Evolutionary conservation across 1,284 basidiomycete genomes (phyloP).

Genomic region (Pseudozyma pruni): DNA sequence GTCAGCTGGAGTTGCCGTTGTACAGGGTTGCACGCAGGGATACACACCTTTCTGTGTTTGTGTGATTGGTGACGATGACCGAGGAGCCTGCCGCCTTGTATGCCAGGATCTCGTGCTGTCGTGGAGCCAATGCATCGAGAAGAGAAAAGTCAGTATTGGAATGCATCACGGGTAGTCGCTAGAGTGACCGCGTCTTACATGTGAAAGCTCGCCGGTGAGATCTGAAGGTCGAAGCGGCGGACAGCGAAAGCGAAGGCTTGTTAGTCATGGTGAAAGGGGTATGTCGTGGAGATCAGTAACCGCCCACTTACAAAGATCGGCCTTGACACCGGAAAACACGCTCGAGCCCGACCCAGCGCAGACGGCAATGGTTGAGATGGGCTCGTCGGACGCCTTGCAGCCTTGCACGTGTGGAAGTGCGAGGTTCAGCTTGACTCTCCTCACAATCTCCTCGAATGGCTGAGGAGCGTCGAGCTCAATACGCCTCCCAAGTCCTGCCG

Average conservation of each 20-base stretch:
- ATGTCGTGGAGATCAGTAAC: no score
- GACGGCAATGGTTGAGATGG: slow-evolving; percentile 54
- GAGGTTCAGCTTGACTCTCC: slow-evolving; percentile 47
- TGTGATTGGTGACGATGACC: slow-evolving; percentile 64
- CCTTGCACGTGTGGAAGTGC: slow-evolving; percentile 35
- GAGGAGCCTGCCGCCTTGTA: slow-evolving; percentile 58
- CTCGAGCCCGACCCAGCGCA: slow-evolving; percentile 63
- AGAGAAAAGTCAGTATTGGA: no score
- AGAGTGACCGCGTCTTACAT: slow-evolving; percentile 30
- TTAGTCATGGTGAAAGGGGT: no score
- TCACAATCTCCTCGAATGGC: slow-evolving; percentile 34
- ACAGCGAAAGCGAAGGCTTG: no score
- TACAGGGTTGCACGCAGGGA: no score
- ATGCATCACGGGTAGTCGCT: background rate
- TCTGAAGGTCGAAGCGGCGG: no score
- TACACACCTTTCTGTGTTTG: slow-evolving; percentile 61
- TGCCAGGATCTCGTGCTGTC: slow-evolving; percentile 64
- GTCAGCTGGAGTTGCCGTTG: no score
- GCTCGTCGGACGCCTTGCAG: slow-evolving; percentile 32
- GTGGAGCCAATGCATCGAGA: no score
- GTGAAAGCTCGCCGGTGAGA: slow-evolving; percentile 63
- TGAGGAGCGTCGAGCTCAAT: slow-evolving; percentile 23
- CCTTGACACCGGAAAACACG: slow-evolving; percentile 51
- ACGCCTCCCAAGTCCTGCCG: slow-evolving; percentile 45
- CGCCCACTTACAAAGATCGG: slow-evolving; percentile 58